Evolutionary conservation across 2,329 filamentous ascomycete species (phyloP).

Genomic region (Hymenoscyphus salicellus): DNA sequence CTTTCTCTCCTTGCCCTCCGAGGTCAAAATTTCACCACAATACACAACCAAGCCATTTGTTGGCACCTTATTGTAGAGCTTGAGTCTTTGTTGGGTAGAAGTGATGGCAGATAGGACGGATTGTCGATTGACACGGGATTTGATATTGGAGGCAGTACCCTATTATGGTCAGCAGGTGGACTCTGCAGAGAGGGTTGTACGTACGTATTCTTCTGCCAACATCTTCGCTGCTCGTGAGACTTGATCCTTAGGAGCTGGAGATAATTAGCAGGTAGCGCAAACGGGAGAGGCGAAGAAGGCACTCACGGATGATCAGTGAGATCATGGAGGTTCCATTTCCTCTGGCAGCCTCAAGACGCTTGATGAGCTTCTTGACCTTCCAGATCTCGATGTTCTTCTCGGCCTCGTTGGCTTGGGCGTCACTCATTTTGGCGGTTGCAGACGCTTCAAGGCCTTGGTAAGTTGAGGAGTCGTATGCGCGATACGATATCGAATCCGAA

Average conservation of each 20-base stretch:
- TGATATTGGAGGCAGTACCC: conserved; percentile 99
- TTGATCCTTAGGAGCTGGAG: conserved; percentile 89
- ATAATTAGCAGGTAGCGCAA: not conserved
- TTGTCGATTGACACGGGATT: conserved; percentile 97
- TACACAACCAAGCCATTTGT: conserved; percentile 97
- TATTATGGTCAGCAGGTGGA: conserved; percentile 38
- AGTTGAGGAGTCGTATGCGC: conserved; percentile 18
- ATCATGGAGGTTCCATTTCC: conserved; percentile 99
- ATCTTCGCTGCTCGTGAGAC: conserved; percentile 95
- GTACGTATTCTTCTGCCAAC: conserved; percentile 99
- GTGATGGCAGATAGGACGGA: conserved; percentile 98
- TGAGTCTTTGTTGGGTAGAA: conserved; percentile 96
- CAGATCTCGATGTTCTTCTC: conserved; percentile 95
- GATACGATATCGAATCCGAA: conserved; percentile 27
- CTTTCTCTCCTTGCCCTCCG: conserved; percentile 97
- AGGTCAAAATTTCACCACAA: conserved; percentile 99
- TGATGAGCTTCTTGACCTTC: conserved; percentile 99
- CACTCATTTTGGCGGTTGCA: conserved; percentile 67
- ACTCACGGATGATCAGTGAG: conserved; percentile 93
- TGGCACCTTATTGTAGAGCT: conserved; percentile 98
- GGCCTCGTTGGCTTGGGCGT: conserved; percentile 82
- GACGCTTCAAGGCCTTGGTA: conserved; percentile 24
- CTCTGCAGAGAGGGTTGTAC: conserved; percentile 37
- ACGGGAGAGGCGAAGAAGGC: conserved; percentile 22
- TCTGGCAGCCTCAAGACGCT: conserved; percentile 92